These are phyloP conservation scores for Neonectria coccinea DNA, from an alignment of 2,329 filamentous ascomycete genomes.

Conservation along the genomic window DNA sequence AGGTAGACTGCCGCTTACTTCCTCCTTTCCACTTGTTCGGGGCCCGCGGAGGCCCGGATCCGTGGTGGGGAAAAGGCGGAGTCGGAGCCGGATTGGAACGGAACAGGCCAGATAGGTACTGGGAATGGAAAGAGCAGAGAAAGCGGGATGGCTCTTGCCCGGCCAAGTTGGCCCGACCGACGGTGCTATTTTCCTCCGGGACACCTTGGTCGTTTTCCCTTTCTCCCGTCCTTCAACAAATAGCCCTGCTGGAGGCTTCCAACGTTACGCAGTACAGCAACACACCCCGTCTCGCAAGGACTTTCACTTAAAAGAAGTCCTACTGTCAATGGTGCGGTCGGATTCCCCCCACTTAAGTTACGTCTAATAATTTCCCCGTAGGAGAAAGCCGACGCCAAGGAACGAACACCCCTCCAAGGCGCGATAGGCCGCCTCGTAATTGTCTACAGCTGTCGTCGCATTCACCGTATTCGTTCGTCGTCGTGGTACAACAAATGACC, in stretches of 20 bases:
- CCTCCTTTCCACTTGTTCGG: background rate
- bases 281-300: background rate
- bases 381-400: background rate
- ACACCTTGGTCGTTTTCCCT: no score
- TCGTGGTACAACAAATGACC: background rate
- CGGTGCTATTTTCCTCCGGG: background rate
- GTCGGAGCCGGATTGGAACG: conserved; percentile 1
- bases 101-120: background rate
- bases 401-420: background rate
- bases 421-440: background rate
- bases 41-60: conserved; percentile 1
- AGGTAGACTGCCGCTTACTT: background rate
- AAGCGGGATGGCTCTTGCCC: background rate
- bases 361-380: background rate
- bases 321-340: no score
- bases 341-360: background rate
- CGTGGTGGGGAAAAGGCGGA: conserved; percentile 1
- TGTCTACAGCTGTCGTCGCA: background rate
- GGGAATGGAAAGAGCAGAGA: background rate
- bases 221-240: no score
- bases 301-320: background rate
- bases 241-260: no score
- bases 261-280: no score
- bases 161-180: no score
- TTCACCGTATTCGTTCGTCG: background rate